phyloP scores from a whole-genome alignment of 345 rosid genomes.

The Salix arbutifolia region DNA sequence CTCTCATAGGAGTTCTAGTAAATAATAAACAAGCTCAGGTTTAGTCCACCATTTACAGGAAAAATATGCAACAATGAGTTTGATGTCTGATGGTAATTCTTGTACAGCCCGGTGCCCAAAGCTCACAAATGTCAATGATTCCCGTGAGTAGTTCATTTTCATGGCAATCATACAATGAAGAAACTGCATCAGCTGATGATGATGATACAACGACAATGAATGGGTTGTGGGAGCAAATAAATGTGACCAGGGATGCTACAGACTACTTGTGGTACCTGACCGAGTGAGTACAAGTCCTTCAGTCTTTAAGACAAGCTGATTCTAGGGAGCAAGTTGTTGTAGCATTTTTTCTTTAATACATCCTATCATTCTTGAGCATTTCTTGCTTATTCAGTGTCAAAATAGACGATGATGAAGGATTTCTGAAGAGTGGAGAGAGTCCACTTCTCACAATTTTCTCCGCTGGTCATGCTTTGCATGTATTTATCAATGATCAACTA shows the following conservation, averaged over 20 bases:
- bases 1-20: background rate
- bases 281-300: constrained; percentile 27
- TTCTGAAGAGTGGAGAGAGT: constrained; percentile 57
- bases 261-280: constrained; percentile 50
- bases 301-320: background rate
- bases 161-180: constrained; percentile 44
- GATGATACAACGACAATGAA: constrained; percentile 28
- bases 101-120: constrained; percentile 27
- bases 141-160: constrained; percentile 21
- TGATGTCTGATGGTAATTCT: background rate
- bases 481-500: constrained; percentile 30
- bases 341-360: background rate
- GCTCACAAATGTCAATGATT: constrained; percentile 35
- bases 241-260: constrained; percentile 37
- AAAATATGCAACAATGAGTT: background rate
- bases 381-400: constrained; percentile 45
- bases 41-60: background rate
- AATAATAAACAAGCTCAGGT: background rate
- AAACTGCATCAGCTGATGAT: constrained; percentile 28
- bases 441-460: constrained; percentile 42
- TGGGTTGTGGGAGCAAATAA: constrained; percentile 38
- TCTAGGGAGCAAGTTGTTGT: background rate
- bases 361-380: background rate
- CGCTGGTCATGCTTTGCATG: constrained; percentile 31
- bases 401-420: constrained; percentile 48